phyloP scores from a whole-genome alignment of 495 filamentous ascomycete species.

The Sporormia fimetaria region DNA sequence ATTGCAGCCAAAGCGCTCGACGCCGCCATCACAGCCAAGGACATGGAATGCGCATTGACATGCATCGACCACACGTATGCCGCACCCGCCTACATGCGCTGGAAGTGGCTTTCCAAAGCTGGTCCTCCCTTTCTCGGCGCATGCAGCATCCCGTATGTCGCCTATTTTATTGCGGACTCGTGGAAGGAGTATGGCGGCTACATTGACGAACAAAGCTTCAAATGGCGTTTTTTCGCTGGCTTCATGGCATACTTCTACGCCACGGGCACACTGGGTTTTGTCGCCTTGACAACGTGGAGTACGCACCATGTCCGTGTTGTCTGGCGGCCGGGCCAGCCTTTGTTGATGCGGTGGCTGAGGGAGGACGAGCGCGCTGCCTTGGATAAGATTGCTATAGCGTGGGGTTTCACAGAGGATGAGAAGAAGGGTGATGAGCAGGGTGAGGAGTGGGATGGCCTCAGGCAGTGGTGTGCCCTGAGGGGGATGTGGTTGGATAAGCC shows the following conservation, averaged over 20 bases:
- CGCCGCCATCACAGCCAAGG: constrained; percentile 62
- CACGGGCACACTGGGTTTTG: constrained; percentile 65
- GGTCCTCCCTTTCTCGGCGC: constrained; percentile 42
- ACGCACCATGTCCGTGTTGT: constrained; percentile 90
- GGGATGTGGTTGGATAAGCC: constrained; percentile 83
- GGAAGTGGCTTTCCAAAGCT: constrained; percentile 48
- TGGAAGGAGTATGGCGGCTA: constrained; percentile 52
- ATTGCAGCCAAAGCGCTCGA: constrained; percentile 60
- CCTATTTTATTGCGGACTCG: constrained; percentile 54
- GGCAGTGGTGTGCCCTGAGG: constrained; percentile 65
- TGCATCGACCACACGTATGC: constrained; percentile 72
- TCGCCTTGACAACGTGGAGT: constrained; percentile 74
- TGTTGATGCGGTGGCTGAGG: constrained; percentile 76
- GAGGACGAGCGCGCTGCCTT: constrained; percentile 88
- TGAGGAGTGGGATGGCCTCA: constrained; percentile 71
- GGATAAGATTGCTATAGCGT: constrained; percentile 73
- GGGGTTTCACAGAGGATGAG: constrained; percentile 76
- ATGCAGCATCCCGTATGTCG: constrained; percentile 52
- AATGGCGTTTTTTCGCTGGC: constrained; percentile 67
- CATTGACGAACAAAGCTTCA: constrained; percentile 58
- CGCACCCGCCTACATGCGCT: constrained; percentile 56
- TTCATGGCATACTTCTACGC: constrained; percentile 70
- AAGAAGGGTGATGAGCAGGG: constrained; percentile 84
- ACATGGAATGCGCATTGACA: constrained; percentile 62
- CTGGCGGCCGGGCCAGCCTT: constrained; percentile 68